Evolutionary conservation across 257 asterid genomes (phyloP).

Genomic region (Pogostemon cablin): DNA sequence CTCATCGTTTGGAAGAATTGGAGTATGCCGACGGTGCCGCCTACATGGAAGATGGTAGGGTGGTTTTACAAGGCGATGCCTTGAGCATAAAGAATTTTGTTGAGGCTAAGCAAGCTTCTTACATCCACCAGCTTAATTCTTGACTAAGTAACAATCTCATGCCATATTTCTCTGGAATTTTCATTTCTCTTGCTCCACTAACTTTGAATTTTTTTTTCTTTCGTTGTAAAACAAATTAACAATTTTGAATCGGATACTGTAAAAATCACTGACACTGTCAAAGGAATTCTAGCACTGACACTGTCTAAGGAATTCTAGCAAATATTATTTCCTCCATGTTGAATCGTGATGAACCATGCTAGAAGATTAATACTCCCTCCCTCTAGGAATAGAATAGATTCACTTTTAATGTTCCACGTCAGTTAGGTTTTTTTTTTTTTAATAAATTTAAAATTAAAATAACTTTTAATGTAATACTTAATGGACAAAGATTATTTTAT

Average conservation of each 20-base stretch:
- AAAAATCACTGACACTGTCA: background rate
- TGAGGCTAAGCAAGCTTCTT: conserved; percentile 58
- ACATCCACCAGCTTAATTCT: conserved; percentile 49
- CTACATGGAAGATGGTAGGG: conserved; percentile 85
- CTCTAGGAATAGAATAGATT: too few species aligned
- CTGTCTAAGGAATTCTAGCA: background rate
- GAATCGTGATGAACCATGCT: background rate
- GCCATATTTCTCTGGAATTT: background rate
- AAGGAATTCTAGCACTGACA: background rate
- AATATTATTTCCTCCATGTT: background rate
- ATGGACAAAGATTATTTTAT: too few species aligned
- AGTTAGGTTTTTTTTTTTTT: too few species aligned
- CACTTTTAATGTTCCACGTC: too few species aligned
- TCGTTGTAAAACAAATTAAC: background rate
- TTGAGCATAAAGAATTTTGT: conserved; percentile 58
- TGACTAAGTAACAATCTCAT: conserved; percentile 21
- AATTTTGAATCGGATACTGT: background rate
- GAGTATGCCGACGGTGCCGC: conserved; percentile 88
- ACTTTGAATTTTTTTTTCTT: background rate
- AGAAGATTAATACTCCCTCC: too few species aligned
- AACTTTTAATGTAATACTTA: too few species aligned
- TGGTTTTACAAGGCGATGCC: conserved; percentile 64
- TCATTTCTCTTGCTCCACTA: background rate
- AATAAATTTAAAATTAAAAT: too few species aligned
- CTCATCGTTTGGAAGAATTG: conserved; percentile 92